phyloP scores from a whole-genome alignment of 179 eudicot species.

The Drosera spatulata region DNA sequence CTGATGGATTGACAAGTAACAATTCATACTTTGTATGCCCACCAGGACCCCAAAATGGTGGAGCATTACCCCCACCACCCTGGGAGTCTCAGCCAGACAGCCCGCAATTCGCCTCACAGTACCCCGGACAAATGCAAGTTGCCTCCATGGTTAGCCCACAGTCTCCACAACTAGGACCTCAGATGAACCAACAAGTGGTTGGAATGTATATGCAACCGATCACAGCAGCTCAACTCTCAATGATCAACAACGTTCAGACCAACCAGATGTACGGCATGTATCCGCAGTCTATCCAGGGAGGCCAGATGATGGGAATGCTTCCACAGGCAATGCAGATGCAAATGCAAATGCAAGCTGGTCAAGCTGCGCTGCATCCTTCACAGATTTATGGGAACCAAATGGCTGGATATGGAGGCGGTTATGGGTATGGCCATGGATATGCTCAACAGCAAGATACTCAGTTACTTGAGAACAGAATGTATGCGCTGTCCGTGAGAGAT shows the following conservation, averaged over 20 bases:
- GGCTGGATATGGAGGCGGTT: conserved; percentile 46
- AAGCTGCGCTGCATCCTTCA: conserved; percentile 37
- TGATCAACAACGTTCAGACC: conserved; percentile 16
- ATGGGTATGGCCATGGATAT: conserved; percentile 3
- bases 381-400: conserved; percentile 66
- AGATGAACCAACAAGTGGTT: conserved; percentile 16
- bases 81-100: conserved; percentile 45
- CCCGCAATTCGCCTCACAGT: conserved; percentile 21
- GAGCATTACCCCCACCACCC: conserved; percentile 54
- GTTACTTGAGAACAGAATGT: no score
- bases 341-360: conserved; percentile 6
- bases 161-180: conserved; percentile 24
- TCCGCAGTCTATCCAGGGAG: conserved; percentile 30
- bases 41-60: conserved; percentile 32
- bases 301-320: conserved; percentile 31
- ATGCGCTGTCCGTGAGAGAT: no score
- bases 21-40: conserved; percentile 6
- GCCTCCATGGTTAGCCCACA: background rate
- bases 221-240: conserved; percentile 19
- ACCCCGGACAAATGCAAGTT: conserved; percentile 15
- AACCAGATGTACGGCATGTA: conserved; percentile 10
- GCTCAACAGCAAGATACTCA: no score
- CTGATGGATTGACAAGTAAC: background rate
- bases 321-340: conserved; percentile 23
- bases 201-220: conserved; percentile 30